Base-by-base conservation (phyloP, 2,329 filamentous ascomycete genomes). In the Talaromyces sp. region DNA sequence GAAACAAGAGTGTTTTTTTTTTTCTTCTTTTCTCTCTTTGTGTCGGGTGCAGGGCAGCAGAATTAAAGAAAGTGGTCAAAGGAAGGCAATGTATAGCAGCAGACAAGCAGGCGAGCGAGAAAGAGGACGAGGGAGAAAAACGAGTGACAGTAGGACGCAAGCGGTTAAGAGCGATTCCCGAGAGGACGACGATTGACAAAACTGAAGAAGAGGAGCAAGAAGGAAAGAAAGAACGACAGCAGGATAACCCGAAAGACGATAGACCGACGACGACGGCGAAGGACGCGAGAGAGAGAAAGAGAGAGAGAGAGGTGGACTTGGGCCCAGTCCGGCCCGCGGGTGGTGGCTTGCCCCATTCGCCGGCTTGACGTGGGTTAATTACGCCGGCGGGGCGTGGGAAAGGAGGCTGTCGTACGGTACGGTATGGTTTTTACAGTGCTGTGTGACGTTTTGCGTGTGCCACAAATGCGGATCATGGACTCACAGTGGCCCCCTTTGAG, bases 241-340 rank as follows among this genome's bases (percentile, higher is more conserved):
- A 42, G 19, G 25, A 53, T 22, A 44, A 61, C 47, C 28, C 55
- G 59, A 42, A 47, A 62, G 63, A 68, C 60, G 61, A 65, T 61
- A 64, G 58, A 65, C 65, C 47, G 52, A 55, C 56, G 22, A 36
- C 25, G 54, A 57, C n/a, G 28, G 51, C 54, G 47, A 51, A 54
- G 36, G 56, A 51, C 47, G 36, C 33, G 52, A 28, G 58, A 44
- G 53, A 44, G 49, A 57, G 42, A 51, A 53, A 51, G 53, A 54
- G 51, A 54, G 53, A 47, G 53, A 42, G 42, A 32, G 47, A 27
- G 25, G 47, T 27, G 47, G 42, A 22, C n/a, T 47, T 1, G 42
- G 49, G 49, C 22, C 49, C 27, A 52, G 49, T 52, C 49, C 49
- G 49, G 22, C 22, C 49, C 27, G 49, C 27, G 49, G 28, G 49